A percentile compares a stretch with the other conserved stretches of the same genome.
These are phyloP conservation scores for Colletotrichum graminicola DNA, from an alignment of 2,329 filamentous ascomycete species.

Conservation along the genomic window DNA sequence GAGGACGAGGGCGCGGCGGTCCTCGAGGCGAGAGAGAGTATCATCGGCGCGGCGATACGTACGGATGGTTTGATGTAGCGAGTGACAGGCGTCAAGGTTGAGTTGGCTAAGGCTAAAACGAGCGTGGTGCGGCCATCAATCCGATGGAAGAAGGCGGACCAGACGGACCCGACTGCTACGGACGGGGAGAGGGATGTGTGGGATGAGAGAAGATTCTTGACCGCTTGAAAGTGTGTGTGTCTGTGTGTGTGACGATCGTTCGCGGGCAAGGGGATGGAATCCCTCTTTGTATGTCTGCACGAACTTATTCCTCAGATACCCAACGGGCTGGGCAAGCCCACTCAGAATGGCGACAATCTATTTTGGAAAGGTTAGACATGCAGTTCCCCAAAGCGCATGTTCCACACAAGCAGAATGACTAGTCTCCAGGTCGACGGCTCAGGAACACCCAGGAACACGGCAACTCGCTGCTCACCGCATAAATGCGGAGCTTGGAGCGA, in stretches of 20 bases:
- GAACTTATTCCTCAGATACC: background rate
- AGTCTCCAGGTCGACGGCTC: conserved; percentile 21
- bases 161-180: conserved; percentile 6
- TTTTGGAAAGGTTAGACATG: conserved; percentile 28
- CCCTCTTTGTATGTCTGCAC: conserved; percentile 25
- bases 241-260: conserved; percentile 1
- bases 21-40: conserved; percentile 15
- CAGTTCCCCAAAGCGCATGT: conserved; percentile 13
- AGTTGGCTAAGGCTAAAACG: conserved; percentile 20
- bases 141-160: background rate
- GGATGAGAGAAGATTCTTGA: conserved; percentile 18
- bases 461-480: conserved; percentile 18
- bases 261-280: conserved; percentile 5
- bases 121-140: conserved; percentile 30
- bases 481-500: conserved; percentile 18
- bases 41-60: background rate
- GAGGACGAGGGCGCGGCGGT: conserved; percentile 9
- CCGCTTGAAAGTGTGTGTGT: background rate
- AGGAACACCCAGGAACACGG: conserved; percentile 36
- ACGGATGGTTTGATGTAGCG: conserved; percentile 2
- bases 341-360: conserved; percentile 28
- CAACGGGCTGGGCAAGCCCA: background rate
- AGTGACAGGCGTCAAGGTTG: conserved; percentile 4
- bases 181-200: conserved; percentile 4
- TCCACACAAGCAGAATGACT: conserved; percentile 8